phyloP scores from a whole-genome alignment of 1,139 yeast genomes.

The Magnusiomyces tetraspermus region DNA sequence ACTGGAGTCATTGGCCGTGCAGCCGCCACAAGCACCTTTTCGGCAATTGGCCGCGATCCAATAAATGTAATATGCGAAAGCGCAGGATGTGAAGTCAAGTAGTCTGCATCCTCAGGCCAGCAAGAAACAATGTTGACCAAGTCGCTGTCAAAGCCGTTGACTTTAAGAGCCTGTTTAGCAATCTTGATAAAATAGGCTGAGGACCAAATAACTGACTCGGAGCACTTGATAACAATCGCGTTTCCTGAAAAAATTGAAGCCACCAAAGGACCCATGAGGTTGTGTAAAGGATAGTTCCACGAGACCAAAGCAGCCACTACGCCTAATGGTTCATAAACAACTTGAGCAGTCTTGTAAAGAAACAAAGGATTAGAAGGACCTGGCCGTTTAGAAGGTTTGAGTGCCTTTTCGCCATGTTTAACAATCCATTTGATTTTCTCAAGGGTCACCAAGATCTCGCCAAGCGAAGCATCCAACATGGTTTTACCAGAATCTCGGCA shows the following conservation, averaged over 20 bases:
- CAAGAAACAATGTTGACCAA: conserved; percentile 69
- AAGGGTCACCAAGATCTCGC: conserved; percentile 81
- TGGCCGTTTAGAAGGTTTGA: conserved; percentile 66
- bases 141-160: conserved; percentile 68
- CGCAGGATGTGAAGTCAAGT: conserved; percentile 74
- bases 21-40: conserved; percentile 73
- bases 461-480: conserved; percentile 90
- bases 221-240: conserved; percentile 82
- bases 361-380: conserved; percentile 80
- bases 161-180: conserved; percentile 59
- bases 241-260: conserved; percentile 87
- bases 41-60: conserved; percentile 89
- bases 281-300: conserved; percentile 92
- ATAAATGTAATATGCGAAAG: conserved; percentile 84
- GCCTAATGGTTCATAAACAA: conserved; percentile 80
- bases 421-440: conserved; percentile 89
- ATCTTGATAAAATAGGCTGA: conserved; percentile 65
- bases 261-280: conserved; percentile 81
- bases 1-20: conserved; percentile 80
- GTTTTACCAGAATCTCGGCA: conserved; percentile 97
- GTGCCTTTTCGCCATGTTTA: conserved; percentile 64
- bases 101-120: conserved; percentile 79
- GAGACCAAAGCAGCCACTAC: conserved; percentile 87
- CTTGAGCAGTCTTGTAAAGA: conserved; percentile 82
- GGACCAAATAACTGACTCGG: conserved; percentile 95